Conservation (phyloP, 768 basidiomycete species). For the Suillus variegatus region DNA sequence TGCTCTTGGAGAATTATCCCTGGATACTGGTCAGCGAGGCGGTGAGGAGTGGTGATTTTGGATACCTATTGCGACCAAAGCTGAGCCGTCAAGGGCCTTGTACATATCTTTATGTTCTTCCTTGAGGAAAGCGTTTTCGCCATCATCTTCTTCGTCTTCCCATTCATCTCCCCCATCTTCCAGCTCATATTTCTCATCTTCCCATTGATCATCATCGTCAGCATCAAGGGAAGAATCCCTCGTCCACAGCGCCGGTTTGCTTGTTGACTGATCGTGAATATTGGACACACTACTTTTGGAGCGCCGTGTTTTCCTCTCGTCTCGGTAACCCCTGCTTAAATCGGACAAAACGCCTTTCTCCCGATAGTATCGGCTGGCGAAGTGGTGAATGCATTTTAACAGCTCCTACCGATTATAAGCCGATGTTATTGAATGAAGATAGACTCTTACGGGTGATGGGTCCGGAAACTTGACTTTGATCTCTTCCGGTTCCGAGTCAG, state of each 20-base stretch:
- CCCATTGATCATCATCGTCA: slow-evolving; percentile 9
- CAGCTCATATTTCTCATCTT: slow-evolving; percentile 12
- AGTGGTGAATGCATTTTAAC: slow-evolving; percentile 53
- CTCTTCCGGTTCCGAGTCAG: slow-evolving; percentile 12
- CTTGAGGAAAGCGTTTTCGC: slow-evolving; percentile 6
- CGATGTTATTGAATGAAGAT: not conserved
- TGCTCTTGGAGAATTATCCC: slow-evolving; percentile 74
- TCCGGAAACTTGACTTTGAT: slow-evolving; percentile 24
- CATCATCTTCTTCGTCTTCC: slow-evolving; percentile 17
- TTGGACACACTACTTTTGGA: slow-evolving; percentile 14
- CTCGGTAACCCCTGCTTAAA: slow-evolving; percentile 46
- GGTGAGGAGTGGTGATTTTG: slow-evolving; percentile 4
- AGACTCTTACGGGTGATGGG: slow-evolving; percentile 53
- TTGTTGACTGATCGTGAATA: slow-evolving; percentile 20
- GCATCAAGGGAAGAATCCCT: slow-evolving; percentile 4
- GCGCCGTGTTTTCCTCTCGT: slow-evolving; percentile 38
- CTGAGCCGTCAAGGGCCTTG: slow-evolving; percentile 70
- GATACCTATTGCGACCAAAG: slow-evolving; percentile 70
- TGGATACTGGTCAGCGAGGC: slow-evolving; percentile 21
- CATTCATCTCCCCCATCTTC: slow-evolving; percentile 19
- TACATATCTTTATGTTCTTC: slow-evolving; percentile 61
- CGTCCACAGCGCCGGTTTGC: slow-evolving; percentile 6
- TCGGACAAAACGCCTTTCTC: slow-evolving; percentile 62
- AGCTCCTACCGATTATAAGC: slow-evolving; percentile 44
- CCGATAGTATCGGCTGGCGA: slow-evolving; percentile 57